These are phyloP conservation scores for Pichia thaimueangensis DNA, from an alignment of 805 yeast species.

Conservation along the genomic window DNA sequence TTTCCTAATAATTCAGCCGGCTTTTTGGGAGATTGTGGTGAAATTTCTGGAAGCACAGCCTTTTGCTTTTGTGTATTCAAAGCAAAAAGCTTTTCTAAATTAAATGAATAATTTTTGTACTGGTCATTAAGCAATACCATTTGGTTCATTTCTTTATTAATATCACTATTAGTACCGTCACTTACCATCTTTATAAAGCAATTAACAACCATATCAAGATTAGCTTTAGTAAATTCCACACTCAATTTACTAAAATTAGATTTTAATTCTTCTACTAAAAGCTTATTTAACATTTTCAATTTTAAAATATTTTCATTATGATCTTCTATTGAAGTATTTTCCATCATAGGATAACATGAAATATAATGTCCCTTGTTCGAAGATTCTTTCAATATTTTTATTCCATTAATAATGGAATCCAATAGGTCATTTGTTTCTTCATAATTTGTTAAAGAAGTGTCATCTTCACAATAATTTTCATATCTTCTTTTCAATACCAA, in stretches of 20 bases:
- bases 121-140: conserved; percentile 5
- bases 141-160: neutral
- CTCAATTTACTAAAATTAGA: neutral
- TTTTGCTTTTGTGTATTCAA: conserved; percentile 16
- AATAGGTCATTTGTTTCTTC: too few relatives aligned
- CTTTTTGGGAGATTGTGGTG: neutral
- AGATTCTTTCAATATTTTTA: neutral
- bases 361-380: conserved; percentile 16
- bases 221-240: conserved; percentile 5
- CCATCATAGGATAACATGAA: conserved; percentile 42
- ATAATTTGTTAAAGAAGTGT: neutral
- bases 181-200: conserved; percentile 10
- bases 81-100: conserved; percentile 16
- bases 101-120: conserved; percentile 9
- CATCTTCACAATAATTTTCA: neutral
- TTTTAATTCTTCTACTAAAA: neutral
- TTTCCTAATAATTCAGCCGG: neutral
- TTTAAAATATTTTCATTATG: conserved; percentile 34
- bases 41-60: conserved; percentile 15
- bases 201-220: conserved; percentile 10
- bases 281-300: neutral
- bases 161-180: neutral
- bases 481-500: conserved; percentile 6
- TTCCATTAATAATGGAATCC: too few relatives aligned
- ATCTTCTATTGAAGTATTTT: conserved; percentile 43